Conservation (phyloP, 78 protist species). For the Creolimax fragrantissima region DNA sequence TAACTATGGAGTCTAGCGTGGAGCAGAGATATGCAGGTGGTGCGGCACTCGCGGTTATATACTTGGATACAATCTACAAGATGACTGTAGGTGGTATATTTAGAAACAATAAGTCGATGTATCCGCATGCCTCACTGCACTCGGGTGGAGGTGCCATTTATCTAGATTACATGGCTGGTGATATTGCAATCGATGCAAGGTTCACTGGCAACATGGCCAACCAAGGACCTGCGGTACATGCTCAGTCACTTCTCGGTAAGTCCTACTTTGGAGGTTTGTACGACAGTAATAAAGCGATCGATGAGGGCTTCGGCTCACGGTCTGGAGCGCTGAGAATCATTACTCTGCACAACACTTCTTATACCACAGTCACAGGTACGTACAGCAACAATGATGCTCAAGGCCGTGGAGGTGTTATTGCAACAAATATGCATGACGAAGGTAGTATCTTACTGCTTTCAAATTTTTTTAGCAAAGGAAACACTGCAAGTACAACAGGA, state of each 20-base stretch:
- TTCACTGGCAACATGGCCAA: background rate
- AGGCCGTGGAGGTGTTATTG: background rate
- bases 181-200: background rate
- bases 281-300: background rate
- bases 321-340: slow-evolving; percentile 1
- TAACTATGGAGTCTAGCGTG: background rate
- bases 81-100: background rate
- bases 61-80: background rate
- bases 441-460: background rate
- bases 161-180: background rate
- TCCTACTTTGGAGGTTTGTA: background rate
- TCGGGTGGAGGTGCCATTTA: background rate
- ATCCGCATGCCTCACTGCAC: background rate
- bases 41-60: background rate
- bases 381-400: background rate
- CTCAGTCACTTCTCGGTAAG: background rate
- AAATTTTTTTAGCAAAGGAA: no score
- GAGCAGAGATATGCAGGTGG: background rate
- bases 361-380: background rate
- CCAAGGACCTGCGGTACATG: background rate
- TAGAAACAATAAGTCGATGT: background rate
- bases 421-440: background rate
- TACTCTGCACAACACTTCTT: background rate
- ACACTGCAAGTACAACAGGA: no score
- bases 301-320: background rate